These are phyloP conservation scores for Anethum foeniculum DNA, from an alignment of 140 eudicot species.

Conservation along the genomic window DNA sequence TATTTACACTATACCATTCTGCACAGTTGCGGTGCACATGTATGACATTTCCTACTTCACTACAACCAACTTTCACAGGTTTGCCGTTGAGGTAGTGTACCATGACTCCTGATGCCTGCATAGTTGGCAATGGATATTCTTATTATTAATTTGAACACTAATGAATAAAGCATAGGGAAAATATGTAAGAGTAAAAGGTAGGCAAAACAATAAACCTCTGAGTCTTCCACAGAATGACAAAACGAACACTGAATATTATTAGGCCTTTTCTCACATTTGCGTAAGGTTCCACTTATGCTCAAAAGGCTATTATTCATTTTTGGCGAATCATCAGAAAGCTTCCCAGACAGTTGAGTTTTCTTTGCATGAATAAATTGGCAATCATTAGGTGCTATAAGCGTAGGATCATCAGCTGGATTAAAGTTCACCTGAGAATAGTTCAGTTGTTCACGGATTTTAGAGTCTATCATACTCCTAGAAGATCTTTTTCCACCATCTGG, in stretches of 20 bases:
- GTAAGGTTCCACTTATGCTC: slow-evolving; percentile 19
- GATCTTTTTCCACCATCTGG: slow-evolving; percentile 7
- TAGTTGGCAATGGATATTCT: neutral
- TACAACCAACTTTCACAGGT: slow-evolving; percentile 38
- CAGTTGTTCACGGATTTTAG: neutral
- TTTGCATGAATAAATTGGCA: slow-evolving; percentile 16
- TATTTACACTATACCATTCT: slow-evolving; percentile 52
- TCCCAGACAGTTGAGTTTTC: slow-evolving; percentile 18
- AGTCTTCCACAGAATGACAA: slow-evolving; percentile 70
- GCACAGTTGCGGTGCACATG: slow-evolving; percentile 79
- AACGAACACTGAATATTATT: slow-evolving; percentile 44
- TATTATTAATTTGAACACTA: neutral
- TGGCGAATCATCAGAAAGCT: slow-evolving; percentile 10
- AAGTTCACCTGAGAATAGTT: slow-evolving; percentile 28
- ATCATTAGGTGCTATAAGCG: slow-evolving; percentile 12
- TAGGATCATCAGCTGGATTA: slow-evolving; percentile 17
- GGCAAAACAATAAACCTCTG: slow-evolving; percentile 41
- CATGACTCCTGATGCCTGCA: slow-evolving; percentile 75
- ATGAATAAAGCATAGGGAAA: neutral
- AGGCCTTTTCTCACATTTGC: slow-evolving; percentile 29
- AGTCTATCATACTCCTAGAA: slow-evolving; percentile 4
- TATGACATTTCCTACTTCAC: slow-evolving; percentile 29
- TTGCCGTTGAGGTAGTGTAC: slow-evolving; percentile 65
- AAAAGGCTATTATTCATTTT: slow-evolving; percentile 17
- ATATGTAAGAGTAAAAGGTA: neutral